Evolutionary conservation across 2,329 filamentous ascomycete genomes (phyloP), one percentile per base, ranked within the genome.

Genomic region (Botryotinia narcissicola): DNA sequence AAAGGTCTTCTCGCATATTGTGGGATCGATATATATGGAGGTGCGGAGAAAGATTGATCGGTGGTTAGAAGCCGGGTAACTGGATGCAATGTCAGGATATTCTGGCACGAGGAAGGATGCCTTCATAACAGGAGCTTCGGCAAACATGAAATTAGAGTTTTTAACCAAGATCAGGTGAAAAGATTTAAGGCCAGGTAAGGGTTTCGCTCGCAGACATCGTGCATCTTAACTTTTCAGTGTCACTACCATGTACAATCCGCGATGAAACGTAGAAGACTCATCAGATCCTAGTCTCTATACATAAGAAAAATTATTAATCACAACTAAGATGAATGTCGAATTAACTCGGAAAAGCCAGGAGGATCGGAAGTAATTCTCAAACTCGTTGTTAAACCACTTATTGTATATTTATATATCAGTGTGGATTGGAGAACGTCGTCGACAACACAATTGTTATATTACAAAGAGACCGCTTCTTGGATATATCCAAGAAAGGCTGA

Each of bases 181-280:
- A 12, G 4, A n/a, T 25, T 51, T 10, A n/a, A 14, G 22, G 48
- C 1, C 9, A 51, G 48, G 22, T 25, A 14, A n/a, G 25, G 20
- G 20, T 48, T 22, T 48, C 20, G 20, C 44, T 22, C 1, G 46
- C 3, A 25, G 25, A n/a, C 25, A 4, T 5, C n/a, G 4, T 14
- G 10, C 25, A 51, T 5, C 14, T n/a, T 6, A 3, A 51, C 10
- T 14, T n/a, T 51, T 25, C 48, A 51, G 5, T 44, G 16, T 44
- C 42, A 7, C 42, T 44, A 8, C 42, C 18, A 54, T 14, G 2
- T 7, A 25, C 46, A 12, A 54, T 3, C 14, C 12, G 16, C 48
- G 1, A 14, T 54, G 25, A n/a, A 3, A 54, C n/a, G 0, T 12
- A 54, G n/a, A 25, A 54, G 25, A 8, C 2, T 2, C 0, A 18